A percentile compares a stretch with the other conserved stretches of the same genome.
These are phyloP conservation scores for Annulohypoxylon stygium DNA, from an alignment of 495 filamentous ascomycete genomes.

Conservation along the genomic window DNA sequence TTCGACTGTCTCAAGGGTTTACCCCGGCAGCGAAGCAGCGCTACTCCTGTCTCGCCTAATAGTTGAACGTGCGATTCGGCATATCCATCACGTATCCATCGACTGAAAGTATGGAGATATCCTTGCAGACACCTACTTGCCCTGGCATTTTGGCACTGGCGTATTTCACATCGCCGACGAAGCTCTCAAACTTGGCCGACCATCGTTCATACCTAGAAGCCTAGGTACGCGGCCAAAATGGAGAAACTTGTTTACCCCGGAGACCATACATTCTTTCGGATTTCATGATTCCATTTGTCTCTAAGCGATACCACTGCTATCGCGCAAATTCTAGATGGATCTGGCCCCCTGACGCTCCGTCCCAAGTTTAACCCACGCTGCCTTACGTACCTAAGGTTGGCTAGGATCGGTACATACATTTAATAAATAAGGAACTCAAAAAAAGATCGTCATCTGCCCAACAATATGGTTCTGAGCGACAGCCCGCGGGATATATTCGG, in stretches of 20 bases:
- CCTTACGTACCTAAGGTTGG: conserved; percentile 25
- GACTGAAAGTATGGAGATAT: not conserved
- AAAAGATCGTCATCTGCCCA: conserved; percentile 28
- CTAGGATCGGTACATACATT: conserved; percentile 19
- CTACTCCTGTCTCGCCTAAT: conserved; percentile 19
- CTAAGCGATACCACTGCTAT: conserved; percentile 9
- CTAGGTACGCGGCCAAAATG: not conserved
- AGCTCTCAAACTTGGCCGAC: not conserved
- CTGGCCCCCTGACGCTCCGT: conserved; percentile 14
- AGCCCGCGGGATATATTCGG: too few relatives aligned
- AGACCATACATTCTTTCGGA: conserved; percentile 12
- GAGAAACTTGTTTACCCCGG: conserved; percentile 5
- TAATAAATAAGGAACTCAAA: not conserved
- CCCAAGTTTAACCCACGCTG: conserved; percentile 30
- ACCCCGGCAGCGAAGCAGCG: conserved; percentile 11
- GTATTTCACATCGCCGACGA: not conserved
- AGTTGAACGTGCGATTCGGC: conserved; percentile 23
- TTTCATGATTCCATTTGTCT: conserved; percentile 10
- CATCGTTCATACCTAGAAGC: not conserved
- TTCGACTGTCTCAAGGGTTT: conserved; percentile 35
- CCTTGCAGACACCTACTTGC: not conserved
- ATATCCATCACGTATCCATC: conserved; percentile 6
- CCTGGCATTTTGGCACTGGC: not conserved
- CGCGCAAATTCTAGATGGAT: conserved; percentile 20
- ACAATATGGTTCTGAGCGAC: conserved; percentile 25